Base-by-base conservation (phyloP, 2,329 filamentous ascomycete species). In the Scedosporium minutisporum region DNA sequence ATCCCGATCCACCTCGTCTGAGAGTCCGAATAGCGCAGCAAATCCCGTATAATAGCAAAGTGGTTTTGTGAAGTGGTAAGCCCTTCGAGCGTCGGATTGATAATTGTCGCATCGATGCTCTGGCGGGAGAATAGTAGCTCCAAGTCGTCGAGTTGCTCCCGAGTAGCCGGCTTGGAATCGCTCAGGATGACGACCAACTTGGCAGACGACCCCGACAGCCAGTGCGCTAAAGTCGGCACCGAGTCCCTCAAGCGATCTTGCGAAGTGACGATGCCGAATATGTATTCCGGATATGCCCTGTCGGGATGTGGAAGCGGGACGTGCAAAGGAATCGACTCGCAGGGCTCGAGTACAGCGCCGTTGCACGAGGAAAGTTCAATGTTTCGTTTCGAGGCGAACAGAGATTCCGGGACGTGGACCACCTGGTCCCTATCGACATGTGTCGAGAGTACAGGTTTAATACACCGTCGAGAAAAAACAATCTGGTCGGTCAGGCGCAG, bases 211-310 rank as follows among this genome's bases (percentile, higher is more conserved):
- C 78, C 74, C 2, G 78, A 74, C 1, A 85, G 76, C 84, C 83
- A 87, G 65, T 83, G 82, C 14, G 77, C 72, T 63, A 86, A 82
- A 16, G 78, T 74, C 10, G 77, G 71, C 42, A 85, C 71, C 0
- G 82, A 82, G 6, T 77, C 75, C 46, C 77, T 71, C 62, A 86
- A 70, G 41, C 84, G 77, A 27, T 76, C 74, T 38, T 80, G 74
- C 6, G 75, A 79, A 23, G 83, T 85, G 0, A 83, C 81, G 4
- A 86, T 77, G 62, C 82, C 84, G 64, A 87, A 86, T 63, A 83
- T 71, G 55, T 85, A 76, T 60, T 85, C 77, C 0, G 76, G 72
- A 65, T 82, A 82, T 7, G 75, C 74, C 33, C 71, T 67, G 33
- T 69, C 68, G 0, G 78, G 76, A 59, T 77, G 78, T 0, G 78